Evolutionary conservation across 2,329 filamentous ascomycete genomes (phyloP).

Genomic region (Calycina herbarum): DNA sequence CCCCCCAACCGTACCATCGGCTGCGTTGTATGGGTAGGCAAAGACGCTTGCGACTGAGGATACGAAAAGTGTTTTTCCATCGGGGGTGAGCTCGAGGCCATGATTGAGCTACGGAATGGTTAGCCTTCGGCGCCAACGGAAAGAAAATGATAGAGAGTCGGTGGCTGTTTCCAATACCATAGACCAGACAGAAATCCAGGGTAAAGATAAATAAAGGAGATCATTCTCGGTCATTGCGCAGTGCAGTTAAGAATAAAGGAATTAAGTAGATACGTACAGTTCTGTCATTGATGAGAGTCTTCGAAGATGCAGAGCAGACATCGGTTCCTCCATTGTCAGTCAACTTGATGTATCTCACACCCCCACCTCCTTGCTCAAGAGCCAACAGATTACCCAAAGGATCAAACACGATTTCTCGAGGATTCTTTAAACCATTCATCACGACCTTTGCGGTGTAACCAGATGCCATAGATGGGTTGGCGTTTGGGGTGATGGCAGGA

Average conservation of each 20-base stretch:
- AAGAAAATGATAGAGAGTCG: too few relatives aligned
- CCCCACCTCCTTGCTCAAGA: constrained; percentile 32
- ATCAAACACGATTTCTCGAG: constrained; percentile 38
- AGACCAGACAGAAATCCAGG: too few relatives aligned
- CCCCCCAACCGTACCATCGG: constrained; percentile 44
- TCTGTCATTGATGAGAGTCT: constrained; percentile 25
- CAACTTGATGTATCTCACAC: constrained; percentile 31
- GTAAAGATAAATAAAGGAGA: background rate
- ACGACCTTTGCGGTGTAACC: constrained; percentile 36
- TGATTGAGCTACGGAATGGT: constrained; percentile 50
- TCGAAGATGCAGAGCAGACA: constrained; percentile 27
- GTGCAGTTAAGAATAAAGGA: background rate
- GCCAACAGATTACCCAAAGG: constrained; percentile 35
- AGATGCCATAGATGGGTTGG: constrained; percentile 25
- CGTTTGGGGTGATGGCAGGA: background rate
- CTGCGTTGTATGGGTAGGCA: constrained; percentile 64
- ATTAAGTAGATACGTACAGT: constrained; percentile 10
- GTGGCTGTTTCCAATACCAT: too few relatives aligned
- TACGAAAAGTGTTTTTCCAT: constrained; percentile 55
- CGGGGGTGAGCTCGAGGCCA: constrained; percentile 52
- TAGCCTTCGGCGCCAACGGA: background rate
- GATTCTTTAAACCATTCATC: constrained; percentile 27
- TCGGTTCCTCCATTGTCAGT: constrained; percentile 26
- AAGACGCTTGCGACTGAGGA: constrained; percentile 60
- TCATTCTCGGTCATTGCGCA: too few relatives aligned